Conservation (phyloP, 805 yeast species). For the Grigorovia jiainica region DNA sequence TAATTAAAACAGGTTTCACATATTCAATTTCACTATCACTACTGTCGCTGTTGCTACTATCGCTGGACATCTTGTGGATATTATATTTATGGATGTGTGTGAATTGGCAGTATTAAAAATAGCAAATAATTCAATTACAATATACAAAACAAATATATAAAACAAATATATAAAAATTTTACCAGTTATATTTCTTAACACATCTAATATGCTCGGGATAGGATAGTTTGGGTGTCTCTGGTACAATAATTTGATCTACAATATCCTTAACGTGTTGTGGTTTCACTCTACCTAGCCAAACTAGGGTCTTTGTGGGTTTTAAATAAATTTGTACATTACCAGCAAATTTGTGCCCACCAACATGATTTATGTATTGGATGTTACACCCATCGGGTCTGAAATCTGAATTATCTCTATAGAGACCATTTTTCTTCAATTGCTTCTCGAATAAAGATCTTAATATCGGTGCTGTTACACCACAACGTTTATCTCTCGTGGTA, state of each 20-base stretch:
- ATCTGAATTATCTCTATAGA: conserved; percentile 71
- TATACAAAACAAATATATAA: too few species aligned
- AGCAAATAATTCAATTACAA: too few species aligned
- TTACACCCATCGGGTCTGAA: conserved; percentile 63
- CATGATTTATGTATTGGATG: conserved; percentile 69
- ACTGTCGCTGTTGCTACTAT: conserved; percentile 1
- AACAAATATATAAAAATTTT: conserved; percentile 1
- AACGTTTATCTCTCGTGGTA: conserved; percentile 79
- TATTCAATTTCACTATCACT: conserved; percentile 15
- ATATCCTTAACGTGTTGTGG: conserved; percentile 71
- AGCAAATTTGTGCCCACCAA: conserved; percentile 93
- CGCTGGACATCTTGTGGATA: neutral
- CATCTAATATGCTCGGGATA: conserved; percentile 52
- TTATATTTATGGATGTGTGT: too few species aligned
- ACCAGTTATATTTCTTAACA: conserved; percentile 36
- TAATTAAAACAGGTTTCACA: conserved; percentile 22
- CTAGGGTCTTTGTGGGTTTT: conserved; percentile 39
- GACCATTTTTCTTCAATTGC: conserved; percentile 58
- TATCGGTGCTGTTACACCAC: conserved; percentile 90
- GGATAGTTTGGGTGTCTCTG: conserved; percentile 61
- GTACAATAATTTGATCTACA: conserved; percentile 62
- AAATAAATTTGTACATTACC: conserved; percentile 79
- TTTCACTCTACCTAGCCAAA: conserved; percentile 81
- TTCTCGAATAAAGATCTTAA: conserved; percentile 71
- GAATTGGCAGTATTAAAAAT: too few species aligned